Percentiles rank a stretch among this genome's conserved stretches.
Conservation (phyloP, 2,329 filamentous ascomycete species). For the Aspergillus costaricaensis region DNA sequence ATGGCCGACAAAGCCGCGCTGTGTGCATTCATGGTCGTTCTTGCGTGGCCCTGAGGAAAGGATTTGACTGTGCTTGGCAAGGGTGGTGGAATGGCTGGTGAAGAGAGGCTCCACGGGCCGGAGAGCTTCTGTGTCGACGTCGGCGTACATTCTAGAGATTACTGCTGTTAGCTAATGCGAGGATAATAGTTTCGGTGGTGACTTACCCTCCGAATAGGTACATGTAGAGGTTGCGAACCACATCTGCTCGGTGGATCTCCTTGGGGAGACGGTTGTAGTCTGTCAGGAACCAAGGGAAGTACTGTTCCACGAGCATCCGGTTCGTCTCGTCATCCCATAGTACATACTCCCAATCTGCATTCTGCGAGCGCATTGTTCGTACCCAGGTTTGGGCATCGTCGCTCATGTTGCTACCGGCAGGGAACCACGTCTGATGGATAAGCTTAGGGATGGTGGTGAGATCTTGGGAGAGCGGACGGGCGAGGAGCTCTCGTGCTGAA, state of each 20-base stretch:
- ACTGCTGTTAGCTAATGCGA: neutral
- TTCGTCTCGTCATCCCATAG: conserved; percentile 26
- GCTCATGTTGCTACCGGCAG: conserved; percentile 25
- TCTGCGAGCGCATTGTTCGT: conserved; percentile 15
- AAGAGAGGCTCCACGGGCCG: conserved; percentile 20
- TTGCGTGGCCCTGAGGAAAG: neutral
- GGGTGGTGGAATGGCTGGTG: conserved; percentile 14
- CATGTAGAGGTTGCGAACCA: conserved; percentile 25
- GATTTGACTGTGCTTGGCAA: conserved; percentile 10
- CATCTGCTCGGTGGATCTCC: conserved; percentile 23
- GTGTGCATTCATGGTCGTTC: neutral
- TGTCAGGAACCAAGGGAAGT: conserved; percentile 24
- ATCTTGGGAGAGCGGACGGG: conserved; percentile 17
- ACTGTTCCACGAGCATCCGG: conserved; percentile 17
- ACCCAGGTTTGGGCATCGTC: conserved; percentile 23
- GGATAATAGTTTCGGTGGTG: neutral
- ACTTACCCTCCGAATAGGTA: conserved; percentile 23
- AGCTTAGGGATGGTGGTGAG: conserved; percentile 21
- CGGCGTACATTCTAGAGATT: conserved; percentile 22
- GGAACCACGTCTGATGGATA: conserved; percentile 28
- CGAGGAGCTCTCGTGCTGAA: conserved; percentile 16
- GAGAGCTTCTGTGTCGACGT: conserved; percentile 26
- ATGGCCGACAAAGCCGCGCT: conserved; percentile 24
- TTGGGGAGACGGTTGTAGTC: conserved; percentile 19
- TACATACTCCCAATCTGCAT: conserved; percentile 25